Conservation (phyloP, 2,329 filamentous ascomycete species). For the Aspergillus unguis region DNA sequence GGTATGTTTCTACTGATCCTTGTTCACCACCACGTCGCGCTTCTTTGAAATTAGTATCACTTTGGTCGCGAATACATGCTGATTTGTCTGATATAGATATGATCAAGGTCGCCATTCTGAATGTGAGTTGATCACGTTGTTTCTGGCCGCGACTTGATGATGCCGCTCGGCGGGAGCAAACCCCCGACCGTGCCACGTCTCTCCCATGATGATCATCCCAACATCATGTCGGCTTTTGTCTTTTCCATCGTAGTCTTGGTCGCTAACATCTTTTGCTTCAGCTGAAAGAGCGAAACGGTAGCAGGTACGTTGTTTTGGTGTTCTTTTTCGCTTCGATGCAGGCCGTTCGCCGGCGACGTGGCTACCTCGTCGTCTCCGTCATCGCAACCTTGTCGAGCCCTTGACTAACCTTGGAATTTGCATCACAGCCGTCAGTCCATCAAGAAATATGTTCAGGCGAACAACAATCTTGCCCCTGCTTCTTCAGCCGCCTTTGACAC, state of each 20-base stretch:
- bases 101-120: slow-evolving; percentile 69
- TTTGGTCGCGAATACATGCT: slow-evolving; percentile 54
- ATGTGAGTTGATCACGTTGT: slow-evolving; percentile 59
- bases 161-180: slow-evolving; percentile 32
- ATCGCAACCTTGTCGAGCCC: slow-evolving; percentile 17
- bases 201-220: slow-evolving; percentile 20
- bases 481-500: slow-evolving; percentile 61
- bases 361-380: slow-evolving; percentile 11
- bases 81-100: slow-evolving; percentile 58
- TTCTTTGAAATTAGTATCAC: slow-evolving; percentile 32
- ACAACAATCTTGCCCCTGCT: slow-evolving; percentile 61
- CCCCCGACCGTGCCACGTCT: slow-evolving; percentile 38
- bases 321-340: slow-evolving; percentile 15
- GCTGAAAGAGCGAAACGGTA: slow-evolving; percentile 69
- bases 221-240: slow-evolving; percentile 22
- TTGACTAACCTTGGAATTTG: slow-evolving; percentile 32
- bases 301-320: slow-evolving; percentile 55
- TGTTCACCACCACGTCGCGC: slow-evolving; percentile 47
- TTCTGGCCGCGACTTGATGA: slow-evolving; percentile 45
- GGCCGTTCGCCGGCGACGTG: slow-evolving; percentile 18
- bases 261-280: slow-evolving; percentile 52
- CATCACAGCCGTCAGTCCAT: slow-evolving; percentile 62
- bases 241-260: slow-evolving; percentile 25
- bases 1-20: slow-evolving; percentile 53
- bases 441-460: slow-evolving; percentile 71